Evolutionary conservation across 2,329 filamentous ascomycete genomes (phyloP).

Genomic region (Beauveria bassiana): DNA sequence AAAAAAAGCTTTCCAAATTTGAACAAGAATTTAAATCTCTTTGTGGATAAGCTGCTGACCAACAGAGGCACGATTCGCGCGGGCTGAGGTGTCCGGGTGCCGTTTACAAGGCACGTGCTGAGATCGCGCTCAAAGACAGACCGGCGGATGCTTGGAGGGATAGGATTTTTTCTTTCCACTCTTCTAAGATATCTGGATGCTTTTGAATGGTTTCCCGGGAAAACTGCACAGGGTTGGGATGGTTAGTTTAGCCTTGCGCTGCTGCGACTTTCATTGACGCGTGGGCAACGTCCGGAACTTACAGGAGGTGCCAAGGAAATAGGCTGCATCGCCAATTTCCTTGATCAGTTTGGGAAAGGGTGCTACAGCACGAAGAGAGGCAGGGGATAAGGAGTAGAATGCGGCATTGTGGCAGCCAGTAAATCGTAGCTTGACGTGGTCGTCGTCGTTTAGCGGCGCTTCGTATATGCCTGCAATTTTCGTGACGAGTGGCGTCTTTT

Average conservation of each 20-base stretch:
- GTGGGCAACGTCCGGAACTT: neutral
- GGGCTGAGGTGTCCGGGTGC: too few relatives aligned
- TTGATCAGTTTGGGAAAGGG: neutral
- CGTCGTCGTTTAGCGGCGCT: neutral
- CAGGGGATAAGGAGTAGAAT: neutral
- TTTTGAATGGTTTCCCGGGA: neutral
- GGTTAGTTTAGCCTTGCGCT: neutral
- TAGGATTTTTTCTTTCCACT: too few relatives aligned
- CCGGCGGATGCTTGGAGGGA: neutral
- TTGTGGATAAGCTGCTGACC: rapidly evolving
- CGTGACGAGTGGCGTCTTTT: neutral
- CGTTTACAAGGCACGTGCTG: neutral
- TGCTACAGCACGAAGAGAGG: neutral
- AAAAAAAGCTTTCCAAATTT: neutral
- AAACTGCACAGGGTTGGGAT: neutral
- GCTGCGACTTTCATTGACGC: neutral
- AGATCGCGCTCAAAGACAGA: neutral
- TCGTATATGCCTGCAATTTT: neutral
- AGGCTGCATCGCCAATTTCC: neutral
- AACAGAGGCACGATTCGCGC: neutral
- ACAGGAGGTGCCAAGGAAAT: neutral
- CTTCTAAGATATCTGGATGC: too few relatives aligned
- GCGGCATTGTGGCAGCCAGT: neutral
- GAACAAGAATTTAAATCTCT: too few relatives aligned
- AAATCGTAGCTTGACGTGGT: neutral